These are phyloP conservation scores for Dryas drummondii DNA, from an alignment of 306 rosid genomes.

Conservation along the genomic window DNA sequence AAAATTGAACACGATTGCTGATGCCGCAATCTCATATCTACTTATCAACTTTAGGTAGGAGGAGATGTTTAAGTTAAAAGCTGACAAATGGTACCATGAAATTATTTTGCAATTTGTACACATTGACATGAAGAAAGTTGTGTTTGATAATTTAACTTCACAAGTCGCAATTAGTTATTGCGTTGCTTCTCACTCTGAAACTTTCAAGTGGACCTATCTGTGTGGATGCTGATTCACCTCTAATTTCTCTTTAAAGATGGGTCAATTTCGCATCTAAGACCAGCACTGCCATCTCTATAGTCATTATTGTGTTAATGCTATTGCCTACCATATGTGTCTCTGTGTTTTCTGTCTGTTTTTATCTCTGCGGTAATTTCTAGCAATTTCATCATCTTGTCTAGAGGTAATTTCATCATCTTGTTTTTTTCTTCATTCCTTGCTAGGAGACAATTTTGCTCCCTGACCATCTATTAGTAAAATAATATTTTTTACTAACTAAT, in stretches of 20 bases:
- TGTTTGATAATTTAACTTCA: constrained; percentile 19
- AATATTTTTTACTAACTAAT: too few species aligned
- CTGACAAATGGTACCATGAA: constrained; percentile 17
- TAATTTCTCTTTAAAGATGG: constrained; percentile 6
- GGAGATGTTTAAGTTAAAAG: constrained; percentile 14
- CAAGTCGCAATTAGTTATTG: constrained; percentile 15
- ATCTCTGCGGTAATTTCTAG: not conserved
- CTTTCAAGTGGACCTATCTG: constrained; percentile 19
- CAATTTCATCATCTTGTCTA: constrained; percentile 16
- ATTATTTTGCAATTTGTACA: constrained; percentile 4
- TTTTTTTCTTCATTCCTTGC: constrained; percentile 6
- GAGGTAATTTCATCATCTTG: not conserved
- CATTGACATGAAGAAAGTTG: constrained; percentile 24
- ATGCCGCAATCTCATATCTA: not conserved
- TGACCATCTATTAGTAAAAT: not conserved
- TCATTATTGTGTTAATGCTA: not conserved
- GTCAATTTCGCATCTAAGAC: not conserved
- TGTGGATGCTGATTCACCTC: constrained; percentile 19
- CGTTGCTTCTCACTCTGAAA: constrained; percentile 15
- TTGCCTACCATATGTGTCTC: not conserved
- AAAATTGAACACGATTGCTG: constrained; percentile 12
- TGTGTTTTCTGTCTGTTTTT: not conserved
- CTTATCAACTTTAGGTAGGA: constrained; percentile 12
- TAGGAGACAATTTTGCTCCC: constrained; percentile 36
- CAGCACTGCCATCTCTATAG: constrained; percentile 12